Percentiles rank a stretch among this genome's conserved stretches.
Conservation (phyloP, 2,329 filamentous ascomycete genomes). For the Fusarium circinatum region DNA sequence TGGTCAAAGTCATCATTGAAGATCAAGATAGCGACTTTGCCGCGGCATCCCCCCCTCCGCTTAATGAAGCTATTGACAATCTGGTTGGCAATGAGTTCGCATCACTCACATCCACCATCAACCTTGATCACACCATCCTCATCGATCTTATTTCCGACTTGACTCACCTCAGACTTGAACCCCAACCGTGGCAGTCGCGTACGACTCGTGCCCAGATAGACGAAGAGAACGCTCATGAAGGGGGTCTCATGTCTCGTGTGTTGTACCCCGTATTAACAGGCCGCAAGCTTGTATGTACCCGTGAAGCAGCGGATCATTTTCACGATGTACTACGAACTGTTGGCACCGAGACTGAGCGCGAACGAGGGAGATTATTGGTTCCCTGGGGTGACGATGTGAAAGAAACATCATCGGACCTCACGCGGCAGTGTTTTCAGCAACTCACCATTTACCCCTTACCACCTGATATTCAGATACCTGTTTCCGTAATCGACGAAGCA, state of each 20-base stretch:
- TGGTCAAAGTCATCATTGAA: conserved; percentile 49
- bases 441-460: conserved; percentile 50
- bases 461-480: conserved; percentile 47
- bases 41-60: conserved; percentile 32
- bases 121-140: conserved; percentile 55
- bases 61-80: conserved; percentile 45
- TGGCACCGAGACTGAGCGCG: conserved; percentile 51
- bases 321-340: conserved; percentile 51
- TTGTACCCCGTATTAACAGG: conserved; percentile 50
- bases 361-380: conserved; percentile 50
- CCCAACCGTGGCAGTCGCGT: conserved; percentile 48
- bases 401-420: conserved; percentile 10
- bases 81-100: conserved; percentile 47
- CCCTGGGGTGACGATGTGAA: conserved; percentile 40
- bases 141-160: conserved; percentile 55
- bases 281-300: conserved; percentile 51
- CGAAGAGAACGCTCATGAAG: conserved; percentile 45
- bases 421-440: conserved; percentile 45
- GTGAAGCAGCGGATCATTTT: conserved; percentile 53
- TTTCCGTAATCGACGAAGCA: conserved; percentile 45
- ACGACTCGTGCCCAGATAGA: conserved; percentile 50
- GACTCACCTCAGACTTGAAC: conserved; percentile 49
- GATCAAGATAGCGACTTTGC: conserved; percentile 43
- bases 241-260: conserved; percentile 48
- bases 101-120: conserved; percentile 50